Evolutionary conservation across 2,329 filamentous ascomycete species (phyloP), one percentile per base, ranked within the genome.

Genomic region (Fusarium zealandicum): DNA sequence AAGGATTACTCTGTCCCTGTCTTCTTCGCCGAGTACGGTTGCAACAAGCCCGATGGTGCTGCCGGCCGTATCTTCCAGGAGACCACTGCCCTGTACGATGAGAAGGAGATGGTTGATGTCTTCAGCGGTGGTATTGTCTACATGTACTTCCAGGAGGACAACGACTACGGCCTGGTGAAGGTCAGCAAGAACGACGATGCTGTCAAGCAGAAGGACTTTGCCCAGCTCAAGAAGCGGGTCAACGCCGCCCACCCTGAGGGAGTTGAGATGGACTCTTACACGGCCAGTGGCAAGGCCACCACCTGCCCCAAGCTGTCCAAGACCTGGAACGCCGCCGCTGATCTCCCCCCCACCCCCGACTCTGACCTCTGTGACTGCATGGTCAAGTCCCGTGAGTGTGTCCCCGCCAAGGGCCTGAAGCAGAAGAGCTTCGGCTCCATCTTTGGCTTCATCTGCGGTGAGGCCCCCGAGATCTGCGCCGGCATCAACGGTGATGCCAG

Each of bases 11-110:
- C 90, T 9, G 91, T 98, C 3, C 95, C 95, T 39, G 90, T 92
- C 69, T 99, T 99, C 87, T 97, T 99, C 74, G 95, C 95, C 63
- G 95, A 99, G 79, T 99, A 99, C 72, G 95, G 95, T 67, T 99
- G 95, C 87, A 98, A 96, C 79, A 80, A 80, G 76, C 72, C 76
- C 36, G 69, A 73, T 51, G 84, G 84, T 49, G 80, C 81, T 28
- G 80, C 82, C 36, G 86, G 83, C 57, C 91, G 95, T 77, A 81
- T 83, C 57, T 99, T 96, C 78, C 85, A 90, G 56, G 96, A 99
- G 74, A 93, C 96, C 36, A 80, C 78, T 37, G 88, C 90, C 47
- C 85, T 99, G 9, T 99, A 90, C 77, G 86, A 88, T 46, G 72
- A 81, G 55, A 72, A 92, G 54, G 72, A 92, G 56, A 99, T 99